A percentile compares a stretch with the other conserved stretches of the same genome.
These are phyloP conservation scores for Exophiala calicioides DNA, from an alignment of 2,329 filamentous ascomycete species.

Conservation along the genomic window DNA sequence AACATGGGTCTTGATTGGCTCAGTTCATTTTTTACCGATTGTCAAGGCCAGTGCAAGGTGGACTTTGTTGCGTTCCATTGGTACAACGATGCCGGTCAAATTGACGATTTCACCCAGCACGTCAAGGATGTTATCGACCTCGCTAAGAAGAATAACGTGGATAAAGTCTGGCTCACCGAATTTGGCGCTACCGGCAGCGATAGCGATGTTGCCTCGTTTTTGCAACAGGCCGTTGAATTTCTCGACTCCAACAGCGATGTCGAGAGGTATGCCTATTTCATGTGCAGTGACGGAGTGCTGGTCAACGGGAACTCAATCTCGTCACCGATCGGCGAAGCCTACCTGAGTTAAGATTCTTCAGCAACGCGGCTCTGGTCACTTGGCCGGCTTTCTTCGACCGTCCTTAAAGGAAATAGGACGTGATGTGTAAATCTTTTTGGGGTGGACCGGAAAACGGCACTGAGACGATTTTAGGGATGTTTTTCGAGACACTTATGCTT, in stretches of 20 bases:
- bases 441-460: too few species aligned
- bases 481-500: too few species aligned
- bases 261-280: slow-evolving; percentile 47
- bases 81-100: slow-evolving; percentile 39
- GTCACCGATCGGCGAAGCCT: slow-evolving; percentile 13
- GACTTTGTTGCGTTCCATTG: slow-evolving; percentile 49
- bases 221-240: slow-evolving; percentile 42
- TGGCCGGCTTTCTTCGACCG: too few species aligned
- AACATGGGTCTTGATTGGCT: slow-evolving; percentile 45
- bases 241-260: slow-evolving; percentile 42
- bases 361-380: neutral
- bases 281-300: slow-evolving; percentile 36
- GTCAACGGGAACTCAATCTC: slow-evolving; percentile 30
- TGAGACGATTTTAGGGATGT: too few species aligned
- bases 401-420: too few species aligned
- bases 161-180: slow-evolving; percentile 50
- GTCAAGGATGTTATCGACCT: slow-evolving; percentile 39
- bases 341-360: neutral
- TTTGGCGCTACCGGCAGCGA: slow-evolving; percentile 38
- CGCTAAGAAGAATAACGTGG: slow-evolving; percentile 37
- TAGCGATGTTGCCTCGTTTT: slow-evolving; percentile 35
- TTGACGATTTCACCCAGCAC: slow-evolving; percentile 41
- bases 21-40: slow-evolving; percentile 41
- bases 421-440: too few species aligned
- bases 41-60: slow-evolving; percentile 41